Conservation (phyloP, 768 basidiomycete species). For the Russula vinacea region DNA sequence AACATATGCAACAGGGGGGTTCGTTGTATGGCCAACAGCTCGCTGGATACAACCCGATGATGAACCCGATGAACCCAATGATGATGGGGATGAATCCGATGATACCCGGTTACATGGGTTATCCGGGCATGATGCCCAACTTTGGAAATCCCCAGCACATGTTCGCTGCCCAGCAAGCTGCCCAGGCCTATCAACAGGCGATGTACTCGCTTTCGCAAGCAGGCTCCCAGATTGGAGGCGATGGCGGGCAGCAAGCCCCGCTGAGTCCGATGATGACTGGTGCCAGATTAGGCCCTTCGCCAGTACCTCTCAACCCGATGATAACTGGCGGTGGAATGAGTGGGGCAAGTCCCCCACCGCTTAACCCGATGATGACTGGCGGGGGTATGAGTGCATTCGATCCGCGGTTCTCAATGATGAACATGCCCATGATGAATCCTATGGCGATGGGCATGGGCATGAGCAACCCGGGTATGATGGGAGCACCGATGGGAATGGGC, state of each 20-base stretch:
- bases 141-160: slow-evolving; percentile 69
- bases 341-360: slow-evolving; percentile 28
- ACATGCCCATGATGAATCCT: slow-evolving; percentile 1
- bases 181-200: slow-evolving; percentile 85
- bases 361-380: slow-evolving; percentile 31
- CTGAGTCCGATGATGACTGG: slow-evolving; percentile 41
- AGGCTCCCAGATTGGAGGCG: slow-evolving; percentile 70
- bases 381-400: slow-evolving; percentile 31
- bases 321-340: slow-evolving; percentile 31
- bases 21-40: slow-evolving; percentile 61
- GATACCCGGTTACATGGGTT: slow-evolving; percentile 57
- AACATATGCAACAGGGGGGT: slow-evolving; percentile 81
- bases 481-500: slow-evolving; percentile 23
- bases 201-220: slow-evolving; percentile 78
- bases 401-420: slow-evolving; percentile 25
- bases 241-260: slow-evolving; percentile 46
- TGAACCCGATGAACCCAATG: slow-evolving; percentile 81
- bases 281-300: slow-evolving; percentile 20
- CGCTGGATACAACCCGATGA: slow-evolving; percentile 63
- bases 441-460: slow-evolving; percentile 26
- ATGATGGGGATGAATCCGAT: slow-evolving; percentile 56
- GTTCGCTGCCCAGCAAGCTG: slow-evolving; percentile 81
- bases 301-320: slow-evolving; percentile 32
- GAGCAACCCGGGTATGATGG: slow-evolving; percentile 24
- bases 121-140: slow-evolving; percentile 52